Base-by-base conservation (phyloP, 495 filamentous ascomycete species). In the Aspergillus egyptiacus region DNA sequence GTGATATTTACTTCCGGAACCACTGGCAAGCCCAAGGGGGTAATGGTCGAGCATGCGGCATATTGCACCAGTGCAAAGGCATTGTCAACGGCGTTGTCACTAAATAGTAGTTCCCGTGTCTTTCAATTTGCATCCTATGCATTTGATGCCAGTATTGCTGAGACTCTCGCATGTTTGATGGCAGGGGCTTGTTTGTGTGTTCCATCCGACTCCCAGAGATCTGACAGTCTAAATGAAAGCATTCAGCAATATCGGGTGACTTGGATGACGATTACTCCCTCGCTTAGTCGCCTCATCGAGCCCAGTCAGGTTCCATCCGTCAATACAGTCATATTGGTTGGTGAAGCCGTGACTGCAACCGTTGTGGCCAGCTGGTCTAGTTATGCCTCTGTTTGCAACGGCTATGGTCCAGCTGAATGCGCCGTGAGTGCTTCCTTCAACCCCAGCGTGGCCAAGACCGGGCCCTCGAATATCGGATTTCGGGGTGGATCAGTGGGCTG, bases 1-100 rank as follows among this genome's bases (percentile, higher is more conserved):
- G 28, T 56, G 17, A 52, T 69, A 18, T 69, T 64, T 31, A 69
- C 66, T 1, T 65, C 62, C 22, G 67, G 67, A 13, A 61, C 47
- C 5, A 67, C 66, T 2, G 64, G 64, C 9, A 52, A 48, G 31
- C 66, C 66, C 6, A 69, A 69, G 53, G 74, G 68, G 1, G 64
- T 72, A 15, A 54, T 72, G 5, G 48, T 73, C 11, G 42, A 52
- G 20, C 73, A 77, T 47, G 53, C 50, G 15, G 57, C 64, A 6
- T 58, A 66, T 6, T 51, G 53, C 18, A 63, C 14, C 19, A 13
- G 20, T 20, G 49, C 48, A 5, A 6, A 36, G 22, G 20, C 11
- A 11, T 20, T 25, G 2, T 17, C 20, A 2, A 11, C 20, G 5
- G 11, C 22, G n/a, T 19, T 38, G 34, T 17, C 27, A 3, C 6